Evolutionary conservation across 768 basidiomycete species (phyloP).

Genomic region (Lactarius sp.): DNA sequence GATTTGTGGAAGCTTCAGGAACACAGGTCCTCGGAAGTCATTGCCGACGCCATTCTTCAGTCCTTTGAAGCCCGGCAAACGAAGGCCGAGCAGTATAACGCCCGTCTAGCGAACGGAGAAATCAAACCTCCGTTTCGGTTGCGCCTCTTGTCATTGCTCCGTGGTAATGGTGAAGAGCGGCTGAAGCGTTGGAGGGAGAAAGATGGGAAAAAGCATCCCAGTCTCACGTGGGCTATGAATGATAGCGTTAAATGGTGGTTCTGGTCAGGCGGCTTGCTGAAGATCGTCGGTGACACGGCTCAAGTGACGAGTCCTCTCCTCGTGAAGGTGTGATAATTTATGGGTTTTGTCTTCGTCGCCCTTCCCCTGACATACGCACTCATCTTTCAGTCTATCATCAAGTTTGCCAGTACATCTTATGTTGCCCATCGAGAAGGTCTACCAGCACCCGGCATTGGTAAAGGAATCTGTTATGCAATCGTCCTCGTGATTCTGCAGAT

Average conservation of each 20-base stretch:
- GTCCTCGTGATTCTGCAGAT: constrained; percentile 65
- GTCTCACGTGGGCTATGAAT: constrained; percentile 65
- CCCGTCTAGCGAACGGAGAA: constrained; percentile 57
- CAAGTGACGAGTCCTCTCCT: constrained; percentile 73
- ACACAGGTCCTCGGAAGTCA: constrained; percentile 49
- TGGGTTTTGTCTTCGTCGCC: not conserved
- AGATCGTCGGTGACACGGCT: constrained; percentile 62
- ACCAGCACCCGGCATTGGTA: constrained; percentile 41
- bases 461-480: constrained; percentile 73
- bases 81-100: constrained; percentile 67
- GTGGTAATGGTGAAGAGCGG: constrained; percentile 46
- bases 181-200: constrained; percentile 62
- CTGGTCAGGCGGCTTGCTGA: constrained; percentile 62
- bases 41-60: constrained; percentile 57
- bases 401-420: constrained; percentile 63
- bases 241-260: constrained; percentile 76
- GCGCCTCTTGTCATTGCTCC: constrained; percentile 55
- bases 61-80: constrained; percentile 58
- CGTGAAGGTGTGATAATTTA: constrained; percentile 54
- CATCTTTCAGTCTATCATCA: constrained; percentile 53
- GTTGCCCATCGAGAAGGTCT: constrained; percentile 28
- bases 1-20: constrained; percentile 79
- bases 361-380: not conserved
- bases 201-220: constrained; percentile 58
- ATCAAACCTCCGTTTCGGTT: constrained; percentile 48